Evolutionary conservation across 2,329 filamentous ascomycete species (phyloP).

Genomic region (Fusarium torreyae): DNA sequence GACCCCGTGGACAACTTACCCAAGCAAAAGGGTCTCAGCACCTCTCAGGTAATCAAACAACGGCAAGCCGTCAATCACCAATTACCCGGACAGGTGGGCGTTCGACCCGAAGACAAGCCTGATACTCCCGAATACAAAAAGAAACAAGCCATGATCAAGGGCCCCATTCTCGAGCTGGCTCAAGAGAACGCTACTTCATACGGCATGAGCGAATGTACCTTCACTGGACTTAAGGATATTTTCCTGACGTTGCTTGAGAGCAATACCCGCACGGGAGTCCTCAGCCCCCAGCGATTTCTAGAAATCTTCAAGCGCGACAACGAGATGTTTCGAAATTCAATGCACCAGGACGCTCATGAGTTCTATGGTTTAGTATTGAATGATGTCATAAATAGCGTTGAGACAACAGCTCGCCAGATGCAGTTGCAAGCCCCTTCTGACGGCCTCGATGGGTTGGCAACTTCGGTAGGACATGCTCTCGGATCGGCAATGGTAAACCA

Average conservation of each 20-base stretch:
- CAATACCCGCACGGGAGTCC: slow-evolving; percentile 85
- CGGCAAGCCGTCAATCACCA: slow-evolving; percentile 70
- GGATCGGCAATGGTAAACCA: slow-evolving; percentile 55
- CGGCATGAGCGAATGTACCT: slow-evolving; percentile 94
- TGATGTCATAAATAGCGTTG: slow-evolving; percentile 93
- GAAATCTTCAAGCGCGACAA: slow-evolving; percentile 95
- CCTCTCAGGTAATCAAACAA: slow-evolving; percentile 70
- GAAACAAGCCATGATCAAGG: slow-evolving; percentile 90
- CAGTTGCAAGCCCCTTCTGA: slow-evolving; percentile 54
- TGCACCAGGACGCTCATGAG: slow-evolving; percentile 99
- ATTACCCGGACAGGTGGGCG: slow-evolving; percentile 67
- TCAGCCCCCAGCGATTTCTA: slow-evolving; percentile 92
- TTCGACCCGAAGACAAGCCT: slow-evolving; percentile 89
- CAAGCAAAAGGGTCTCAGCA: slow-evolving; percentile 67
- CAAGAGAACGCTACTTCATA: slow-evolving; percentile 85
- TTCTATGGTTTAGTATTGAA: slow-evolving; percentile 97
- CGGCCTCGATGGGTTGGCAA: slow-evolving; percentile 60
- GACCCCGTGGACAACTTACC: slow-evolving; percentile 56
- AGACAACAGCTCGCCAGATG: slow-evolving; percentile 82
- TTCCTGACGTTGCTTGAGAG: slow-evolving; percentile 91
- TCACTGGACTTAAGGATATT: slow-evolving; percentile 95
- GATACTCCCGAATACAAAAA: slow-evolving; percentile 98
- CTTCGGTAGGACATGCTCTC: slow-evolving; percentile 64
- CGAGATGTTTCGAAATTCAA: slow-evolving; percentile 96
- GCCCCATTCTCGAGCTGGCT: slow-evolving; percentile 88